Conservation (phyloP, 805 yeast species). For the Saturnispora zaruensis region DNA sequence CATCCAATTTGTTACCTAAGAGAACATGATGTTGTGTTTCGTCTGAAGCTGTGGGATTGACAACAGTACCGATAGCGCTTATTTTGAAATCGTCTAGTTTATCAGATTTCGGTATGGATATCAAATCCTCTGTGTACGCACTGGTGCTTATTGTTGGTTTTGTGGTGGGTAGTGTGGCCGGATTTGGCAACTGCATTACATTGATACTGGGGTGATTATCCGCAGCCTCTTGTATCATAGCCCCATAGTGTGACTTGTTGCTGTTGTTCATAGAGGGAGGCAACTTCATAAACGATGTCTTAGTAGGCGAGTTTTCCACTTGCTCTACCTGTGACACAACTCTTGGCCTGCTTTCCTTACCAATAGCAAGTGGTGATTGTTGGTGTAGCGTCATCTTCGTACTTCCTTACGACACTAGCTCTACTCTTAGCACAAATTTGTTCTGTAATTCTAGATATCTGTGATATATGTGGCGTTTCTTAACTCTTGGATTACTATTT, state of each 20-base stretch:
- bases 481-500: neutral
- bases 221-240: neutral
- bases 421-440: neutral
- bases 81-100: neutral
- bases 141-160: neutral
- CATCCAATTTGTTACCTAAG: neutral
- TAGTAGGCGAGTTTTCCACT: conserved; percentile 6
- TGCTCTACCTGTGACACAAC: conserved; percentile 6
- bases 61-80: neutral
- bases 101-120: neutral
- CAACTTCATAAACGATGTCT: conserved; percentile 5
- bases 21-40: neutral
- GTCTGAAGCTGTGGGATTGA: neutral
- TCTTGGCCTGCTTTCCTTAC: neutral
- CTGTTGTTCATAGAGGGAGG: neutral
- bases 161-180: neutral
- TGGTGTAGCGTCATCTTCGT: neutral
- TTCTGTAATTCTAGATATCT: neutral
- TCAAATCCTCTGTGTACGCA: neutral
- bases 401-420: neutral
- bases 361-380: neutral
- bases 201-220: neutral
- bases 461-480: neutral
- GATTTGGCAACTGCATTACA: neutral
- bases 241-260: neutral